A percentile compares a stretch with the other conserved stretches of the same genome.
These are phyloP conservation scores for Coemansia sp. DNA, from an alignment of 192 early-diverging fungal genomes.

Conservation along the genomic window DNA sequence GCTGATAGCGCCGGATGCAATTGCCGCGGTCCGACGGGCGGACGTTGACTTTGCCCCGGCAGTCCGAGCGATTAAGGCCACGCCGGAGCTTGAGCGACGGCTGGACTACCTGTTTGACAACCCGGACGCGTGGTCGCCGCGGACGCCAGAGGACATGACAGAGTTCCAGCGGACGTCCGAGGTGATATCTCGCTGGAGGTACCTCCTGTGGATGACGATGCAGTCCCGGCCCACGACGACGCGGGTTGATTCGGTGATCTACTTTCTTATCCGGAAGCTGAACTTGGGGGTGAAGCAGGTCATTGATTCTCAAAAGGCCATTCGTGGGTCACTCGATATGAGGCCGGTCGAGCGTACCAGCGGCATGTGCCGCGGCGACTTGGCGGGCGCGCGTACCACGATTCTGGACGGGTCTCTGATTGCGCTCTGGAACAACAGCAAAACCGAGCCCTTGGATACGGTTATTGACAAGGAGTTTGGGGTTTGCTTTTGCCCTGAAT, in stretches of 20 bases:
- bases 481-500: slow-evolving; percentile 27
- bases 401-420: no score
- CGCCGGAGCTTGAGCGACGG: neutral
- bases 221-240: slow-evolving; percentile 9
- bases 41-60: neutral
- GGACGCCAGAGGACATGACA: neutral
- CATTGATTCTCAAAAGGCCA: neutral
- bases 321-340: neutral
- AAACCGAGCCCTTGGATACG: slow-evolving; percentile 20
- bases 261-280: slow-evolving; percentile 13
- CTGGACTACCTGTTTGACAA: slow-evolving; percentile 5
- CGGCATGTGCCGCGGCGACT: no score
- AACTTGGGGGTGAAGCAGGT: slow-evolving; percentile 9
- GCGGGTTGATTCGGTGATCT: slow-evolving; percentile 29
- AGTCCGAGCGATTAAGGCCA: neutral
- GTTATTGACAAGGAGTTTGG: slow-evolving; percentile 16
- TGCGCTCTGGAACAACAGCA: no score
- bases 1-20: neutral
- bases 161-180: slow-evolving; percentile 10
- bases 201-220: slow-evolving; percentile 30
- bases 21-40: slow-evolving; percentile 1
- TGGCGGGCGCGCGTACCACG: no score
- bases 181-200: slow-evolving; percentile 32
- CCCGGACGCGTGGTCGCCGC: slow-evolving; percentile 10
- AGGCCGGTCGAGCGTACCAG: neutral